These are phyloP conservation scores for Cryptococcus hybrid DNA, from an alignment of 1,284 basidiomycete genomes.

Conservation along the genomic window DNA sequence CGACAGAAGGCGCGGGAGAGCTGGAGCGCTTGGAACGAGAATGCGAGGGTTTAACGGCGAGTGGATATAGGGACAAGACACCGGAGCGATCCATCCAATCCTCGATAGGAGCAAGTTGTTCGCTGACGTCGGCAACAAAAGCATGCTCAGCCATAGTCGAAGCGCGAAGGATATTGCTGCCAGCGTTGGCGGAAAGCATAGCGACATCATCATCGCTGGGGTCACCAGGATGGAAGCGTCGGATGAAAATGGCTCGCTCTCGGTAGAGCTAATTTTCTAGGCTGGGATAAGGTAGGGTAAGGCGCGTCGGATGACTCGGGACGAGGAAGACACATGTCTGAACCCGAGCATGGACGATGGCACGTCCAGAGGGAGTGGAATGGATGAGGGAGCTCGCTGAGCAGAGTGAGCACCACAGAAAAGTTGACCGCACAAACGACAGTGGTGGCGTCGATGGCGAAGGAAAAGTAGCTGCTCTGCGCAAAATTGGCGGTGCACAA, in stretches of 20 bases:
- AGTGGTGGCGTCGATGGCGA: slow-evolving; percentile 42
- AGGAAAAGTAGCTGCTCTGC: slow-evolving; percentile 32
- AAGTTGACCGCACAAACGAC: slow-evolving; percentile 39
- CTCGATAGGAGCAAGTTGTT: slow-evolving; percentile 24
- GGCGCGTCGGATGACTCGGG: neutral
- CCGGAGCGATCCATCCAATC: slow-evolving; percentile 45
- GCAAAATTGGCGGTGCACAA: slow-evolving; percentile 42
- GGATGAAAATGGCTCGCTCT: slow-evolving; percentile 10
- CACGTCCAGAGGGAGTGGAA: slow-evolving; percentile 8
- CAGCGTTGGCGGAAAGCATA: too few relatives aligned
- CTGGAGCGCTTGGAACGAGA: slow-evolving; percentile 10
- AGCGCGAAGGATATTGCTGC: too few relatives aligned
- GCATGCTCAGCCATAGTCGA: too few relatives aligned
- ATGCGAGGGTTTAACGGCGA: slow-evolving; percentile 38
- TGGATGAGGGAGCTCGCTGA: slow-evolving; percentile 19
- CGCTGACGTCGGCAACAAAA: too few relatives aligned
- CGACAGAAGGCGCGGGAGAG: slow-evolving; percentile 18
- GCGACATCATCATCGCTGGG: too few relatives aligned
- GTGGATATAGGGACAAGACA: slow-evolving; percentile 44
- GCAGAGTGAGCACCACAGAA: slow-evolving; percentile 38
- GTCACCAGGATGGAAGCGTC: slow-evolving; percentile 1
- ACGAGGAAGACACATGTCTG: slow-evolving; percentile 27
- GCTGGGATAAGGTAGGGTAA: slow-evolving; percentile 3
- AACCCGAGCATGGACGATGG: neutral
- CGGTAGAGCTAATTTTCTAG: slow-evolving; percentile 19